Percentiles rank a stretch among this genome's conserved stretches.
Conservation (phyloP, 345 rosid genomes). For the Populus pruinosa region DNA sequence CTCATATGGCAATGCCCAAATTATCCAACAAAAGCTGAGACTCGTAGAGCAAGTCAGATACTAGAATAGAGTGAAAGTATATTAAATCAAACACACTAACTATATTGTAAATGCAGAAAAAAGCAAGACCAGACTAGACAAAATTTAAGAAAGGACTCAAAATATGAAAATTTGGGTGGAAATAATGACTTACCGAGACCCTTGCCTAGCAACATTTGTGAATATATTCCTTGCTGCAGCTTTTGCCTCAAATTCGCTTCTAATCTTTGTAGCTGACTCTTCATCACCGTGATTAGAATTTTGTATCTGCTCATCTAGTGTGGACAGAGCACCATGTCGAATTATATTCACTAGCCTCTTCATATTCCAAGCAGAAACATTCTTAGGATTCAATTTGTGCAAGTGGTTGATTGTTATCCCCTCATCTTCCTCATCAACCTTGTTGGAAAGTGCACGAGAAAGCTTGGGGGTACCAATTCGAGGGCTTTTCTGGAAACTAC, state of each 20-base stretch:
- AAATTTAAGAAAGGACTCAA: not conserved
- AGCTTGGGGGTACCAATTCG: slow-evolving; percentile 24
- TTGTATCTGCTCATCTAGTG: slow-evolving; percentile 24
- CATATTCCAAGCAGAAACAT: slow-evolving; percentile 40
- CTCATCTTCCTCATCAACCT: slow-evolving; percentile 16
- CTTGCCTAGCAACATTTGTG: slow-evolving; percentile 30
- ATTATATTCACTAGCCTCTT: slow-evolving; percentile 35
- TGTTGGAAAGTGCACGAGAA: slow-evolving; percentile 18
- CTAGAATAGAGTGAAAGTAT: not conserved
- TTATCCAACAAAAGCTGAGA: not conserved
- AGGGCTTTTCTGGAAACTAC: slow-evolving; percentile 25
- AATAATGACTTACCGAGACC: slow-evolving; percentile 18
- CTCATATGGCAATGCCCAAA: not conserved
- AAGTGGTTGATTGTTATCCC: slow-evolving; percentile 28
- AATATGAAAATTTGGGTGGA: not conserved
- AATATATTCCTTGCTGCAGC: slow-evolving; percentile 32
- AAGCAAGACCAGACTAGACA: not conserved
- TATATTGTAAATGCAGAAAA: not conserved
- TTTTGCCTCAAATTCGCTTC: slow-evolving; percentile 33
- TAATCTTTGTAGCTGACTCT: slow-evolving; percentile 26
- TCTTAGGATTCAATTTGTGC: slow-evolving; percentile 29
- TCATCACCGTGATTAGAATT: slow-evolving; percentile 24
- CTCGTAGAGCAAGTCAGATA: not conserved
- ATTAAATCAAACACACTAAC: not conserved
- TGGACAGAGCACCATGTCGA: slow-evolving; percentile 25